Evolutionary conservation across 768 basidiomycete species (phyloP).

Genomic region (Mycena galericulata): DNA sequence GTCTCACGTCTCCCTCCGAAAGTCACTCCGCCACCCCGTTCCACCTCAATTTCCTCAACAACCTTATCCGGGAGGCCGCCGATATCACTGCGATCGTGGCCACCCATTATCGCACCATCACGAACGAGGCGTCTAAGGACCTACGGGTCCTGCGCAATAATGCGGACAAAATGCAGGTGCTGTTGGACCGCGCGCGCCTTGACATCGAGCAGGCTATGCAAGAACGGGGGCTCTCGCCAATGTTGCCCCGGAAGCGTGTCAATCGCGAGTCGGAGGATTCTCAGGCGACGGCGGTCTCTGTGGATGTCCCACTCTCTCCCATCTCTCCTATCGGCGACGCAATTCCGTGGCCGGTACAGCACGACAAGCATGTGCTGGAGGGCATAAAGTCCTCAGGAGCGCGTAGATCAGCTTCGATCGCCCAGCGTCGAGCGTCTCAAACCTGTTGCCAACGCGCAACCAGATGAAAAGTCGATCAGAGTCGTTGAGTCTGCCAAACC

Average conservation of each 20-base stretch:
- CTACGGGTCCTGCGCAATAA: slow-evolving; percentile 59
- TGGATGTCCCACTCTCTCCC: slow-evolving; percentile 6
- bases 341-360: neutral
- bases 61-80: slow-evolving; percentile 60
- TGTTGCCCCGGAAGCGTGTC: slow-evolving; percentile 42
- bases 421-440: slow-evolving; percentile 14
- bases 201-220: slow-evolving; percentile 60
- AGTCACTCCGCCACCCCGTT: slow-evolving; percentile 51
- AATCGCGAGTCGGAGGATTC: slow-evolving; percentile 79
- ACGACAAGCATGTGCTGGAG: slow-evolving; percentile 3
- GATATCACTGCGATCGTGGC: slow-evolving; percentile 61
- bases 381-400: slow-evolving; percentile 8
- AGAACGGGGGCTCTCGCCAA: slow-evolving; percentile 48
- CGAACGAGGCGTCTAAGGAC: slow-evolving; percentile 64
- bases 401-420: neutral
- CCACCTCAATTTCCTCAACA: slow-evolving; percentile 58
- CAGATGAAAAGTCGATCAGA: slow-evolving; percentile 41
- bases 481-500: slow-evolving; percentile 37
- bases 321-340: neutral
- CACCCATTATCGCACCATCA: slow-evolving; percentile 62
- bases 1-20: slow-evolving; percentile 57
- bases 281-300: slow-evolving; percentile 62
- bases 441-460: neutral
- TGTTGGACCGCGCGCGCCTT: slow-evolving; percentile 57
- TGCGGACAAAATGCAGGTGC: slow-evolving; percentile 55